Conservation (phyloP, 768 basidiomycete species). For the Mycena galopus region DNA sequence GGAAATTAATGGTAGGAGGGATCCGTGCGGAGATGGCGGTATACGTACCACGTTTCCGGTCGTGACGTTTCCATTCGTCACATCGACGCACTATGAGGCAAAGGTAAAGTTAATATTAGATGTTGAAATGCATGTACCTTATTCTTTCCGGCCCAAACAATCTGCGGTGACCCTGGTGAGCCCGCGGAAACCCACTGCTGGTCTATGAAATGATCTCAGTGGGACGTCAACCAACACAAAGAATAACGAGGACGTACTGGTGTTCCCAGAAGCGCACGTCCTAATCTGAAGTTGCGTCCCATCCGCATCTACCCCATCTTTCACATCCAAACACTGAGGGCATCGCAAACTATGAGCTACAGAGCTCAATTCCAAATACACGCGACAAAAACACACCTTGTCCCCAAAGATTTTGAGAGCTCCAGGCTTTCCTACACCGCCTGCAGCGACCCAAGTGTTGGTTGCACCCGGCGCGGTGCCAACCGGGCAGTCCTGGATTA, state of each 20-base stretch:
- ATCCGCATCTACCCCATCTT: conserved; percentile 12
- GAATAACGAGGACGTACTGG: background rate
- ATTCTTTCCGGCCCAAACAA: conserved; percentile 19
- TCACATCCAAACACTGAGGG: conserved; percentile 13
- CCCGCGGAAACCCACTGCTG: conserved; percentile 22
- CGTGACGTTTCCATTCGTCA: background rate
- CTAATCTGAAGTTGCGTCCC: conserved; percentile 15
- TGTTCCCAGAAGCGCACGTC: conserved; percentile 9
- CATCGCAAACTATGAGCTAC: conserved; percentile 15
- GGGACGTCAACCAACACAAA: no score
- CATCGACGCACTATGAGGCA: background rate
- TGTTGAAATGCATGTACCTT: conserved; percentile 3
- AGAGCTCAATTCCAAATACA: conserved; percentile 3
- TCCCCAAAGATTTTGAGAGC: conserved; percentile 15
- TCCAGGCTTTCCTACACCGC: background rate
- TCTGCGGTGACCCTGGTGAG: background rate
- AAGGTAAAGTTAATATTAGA: background rate
- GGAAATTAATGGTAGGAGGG: background rate
- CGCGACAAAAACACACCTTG: conserved; percentile 18
- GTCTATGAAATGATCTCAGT: conserved; percentile 8
- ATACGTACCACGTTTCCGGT: background rate
- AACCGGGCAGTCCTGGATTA: conserved; percentile 4
- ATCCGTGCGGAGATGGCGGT: background rate
- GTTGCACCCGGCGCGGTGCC: background rate
- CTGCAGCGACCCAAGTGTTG: conserved; percentile 17